Conservation (phyloP, 1,284 basidiomycete genomes). For the Boletus semigastroideus region DNA sequence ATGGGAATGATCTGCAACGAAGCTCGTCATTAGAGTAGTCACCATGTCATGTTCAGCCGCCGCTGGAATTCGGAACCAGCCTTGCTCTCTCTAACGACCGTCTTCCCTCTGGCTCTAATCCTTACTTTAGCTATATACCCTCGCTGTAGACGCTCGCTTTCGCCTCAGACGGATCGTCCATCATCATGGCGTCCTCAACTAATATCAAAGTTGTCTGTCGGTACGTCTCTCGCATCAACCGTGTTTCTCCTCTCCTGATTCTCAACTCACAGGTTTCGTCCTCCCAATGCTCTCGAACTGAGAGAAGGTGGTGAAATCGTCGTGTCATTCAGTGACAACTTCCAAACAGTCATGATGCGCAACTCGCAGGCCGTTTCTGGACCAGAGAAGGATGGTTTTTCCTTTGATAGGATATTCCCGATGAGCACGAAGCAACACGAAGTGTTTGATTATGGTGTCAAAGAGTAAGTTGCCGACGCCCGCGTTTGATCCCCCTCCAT, state of each 20-base stretch:
- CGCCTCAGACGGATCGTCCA: conserved; percentile 28
- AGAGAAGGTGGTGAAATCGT: conserved; percentile 91
- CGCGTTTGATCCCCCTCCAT: conserved; percentile 10
- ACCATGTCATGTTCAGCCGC: conserved; percentile 32
- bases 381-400: conserved; percentile 91
- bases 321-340: conserved; percentile 85
- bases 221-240: conserved; percentile 44
- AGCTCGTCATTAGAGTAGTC: not conserved
- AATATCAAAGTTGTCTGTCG: conserved; percentile 96
- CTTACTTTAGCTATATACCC: conserved; percentile 18
- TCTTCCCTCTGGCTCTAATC: conserved; percentile 10
- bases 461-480: conserved; percentile 65
- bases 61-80: conserved; percentile 24
- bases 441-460: conserved; percentile 98
- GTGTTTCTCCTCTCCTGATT: conserved; percentile 7
- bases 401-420: conserved; percentile 96
- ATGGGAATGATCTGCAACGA: conserved; percentile 8
- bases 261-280: conserved; percentile 75
- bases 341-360: conserved; percentile 80
- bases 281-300: conserved; percentile 89
- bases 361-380: conserved; percentile 65
- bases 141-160: conserved; percentile 12
- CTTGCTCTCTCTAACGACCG: conserved; percentile 12
- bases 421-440: conserved; percentile 91
- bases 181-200: conserved; percentile 68